A percentile compares a stretch with the other conserved stretches of the same genome.
These are phyloP conservation scores for Patellifolia procumbens DNA, from an alignment of 179 eudicot genomes.

Conservation along the genomic window DNA sequence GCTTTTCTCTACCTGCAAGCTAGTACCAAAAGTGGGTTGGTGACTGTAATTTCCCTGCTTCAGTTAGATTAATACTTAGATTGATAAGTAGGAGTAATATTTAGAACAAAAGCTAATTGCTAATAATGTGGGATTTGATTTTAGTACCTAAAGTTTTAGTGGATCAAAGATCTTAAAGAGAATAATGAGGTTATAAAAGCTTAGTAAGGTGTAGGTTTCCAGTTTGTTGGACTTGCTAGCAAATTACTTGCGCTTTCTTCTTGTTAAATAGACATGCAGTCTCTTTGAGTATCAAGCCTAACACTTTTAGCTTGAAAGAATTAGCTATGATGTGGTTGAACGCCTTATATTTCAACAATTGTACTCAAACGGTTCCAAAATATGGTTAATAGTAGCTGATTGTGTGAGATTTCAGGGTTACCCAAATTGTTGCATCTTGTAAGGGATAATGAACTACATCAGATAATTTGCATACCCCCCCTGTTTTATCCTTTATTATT, in stretches of 20 bases:
- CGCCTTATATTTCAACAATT: neutral
- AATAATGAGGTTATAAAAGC: neutral
- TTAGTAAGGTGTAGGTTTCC: neutral
- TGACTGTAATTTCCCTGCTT: slow-evolving; percentile 8
- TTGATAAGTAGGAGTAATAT: neutral
- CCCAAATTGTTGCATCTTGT: neutral
- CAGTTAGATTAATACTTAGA: neutral
- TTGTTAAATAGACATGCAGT: too few species aligned
- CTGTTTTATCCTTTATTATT: neutral
- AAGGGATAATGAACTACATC: neutral
- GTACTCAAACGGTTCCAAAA: neutral
- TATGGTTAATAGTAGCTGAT: neutral
- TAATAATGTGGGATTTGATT: slow-evolving; percentile 9
- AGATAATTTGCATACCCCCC: neutral
- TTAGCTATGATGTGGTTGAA: neutral
- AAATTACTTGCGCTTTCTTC: neutral
- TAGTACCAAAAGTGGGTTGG: slow-evolving; percentile 17
- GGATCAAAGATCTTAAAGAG: neutral
- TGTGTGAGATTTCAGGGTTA: slow-evolving; percentile 7
- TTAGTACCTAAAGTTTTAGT: neutral
- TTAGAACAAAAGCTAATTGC: neutral
- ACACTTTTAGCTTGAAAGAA: neutral
- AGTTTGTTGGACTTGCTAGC: slow-evolving; percentile 11
- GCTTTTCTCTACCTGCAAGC: slow-evolving; percentile 17
- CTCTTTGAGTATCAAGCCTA: neutral